phyloP scores from a whole-genome alignment of 345 rosid genomes.

The Theobroma cacao region DNA sequence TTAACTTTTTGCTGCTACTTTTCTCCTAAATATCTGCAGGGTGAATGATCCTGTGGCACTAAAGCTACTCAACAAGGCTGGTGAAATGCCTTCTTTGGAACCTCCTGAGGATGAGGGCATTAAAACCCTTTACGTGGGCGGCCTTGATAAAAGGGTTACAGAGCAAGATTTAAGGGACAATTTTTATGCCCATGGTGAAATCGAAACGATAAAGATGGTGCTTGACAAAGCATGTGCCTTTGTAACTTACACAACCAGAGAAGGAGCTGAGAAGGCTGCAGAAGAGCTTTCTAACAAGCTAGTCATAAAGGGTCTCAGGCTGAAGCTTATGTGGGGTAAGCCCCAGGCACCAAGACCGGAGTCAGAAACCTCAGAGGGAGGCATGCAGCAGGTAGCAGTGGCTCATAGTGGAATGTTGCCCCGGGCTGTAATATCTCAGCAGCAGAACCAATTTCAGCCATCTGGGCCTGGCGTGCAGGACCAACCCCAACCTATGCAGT shows the following conservation, averaged over 20 bases:
- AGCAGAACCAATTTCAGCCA: conserved; percentile 57
- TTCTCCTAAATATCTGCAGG: conserved; percentile 35
- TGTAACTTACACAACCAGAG: conserved; percentile 90
- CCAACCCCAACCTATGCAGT: conserved; percentile 64
- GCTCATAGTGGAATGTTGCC: conserved; percentile 85
- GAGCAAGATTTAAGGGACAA: conserved; percentile 92
- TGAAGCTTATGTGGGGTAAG: conserved; percentile 95
- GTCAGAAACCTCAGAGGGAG: conserved; percentile 59
- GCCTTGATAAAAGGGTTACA: conserved; percentile 74
- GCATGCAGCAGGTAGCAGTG: conserved; percentile 62
- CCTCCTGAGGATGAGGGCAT: conserved; percentile 91
- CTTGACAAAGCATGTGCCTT: conserved; percentile 90
- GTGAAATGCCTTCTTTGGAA: conserved; percentile 93
- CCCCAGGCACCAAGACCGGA: conserved; percentile 87
- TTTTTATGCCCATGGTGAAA: conserved; percentile 89
- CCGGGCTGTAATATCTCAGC: conserved; percentile 83
- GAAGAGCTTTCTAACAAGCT: conserved; percentile 86
- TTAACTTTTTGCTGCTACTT: neutral
- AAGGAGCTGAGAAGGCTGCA: conserved; percentile 97
- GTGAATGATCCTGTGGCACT: conserved; percentile 93
- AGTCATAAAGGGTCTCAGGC: conserved; percentile 81
- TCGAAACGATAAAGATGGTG: conserved; percentile 81
- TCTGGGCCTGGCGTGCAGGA: conserved; percentile 37
- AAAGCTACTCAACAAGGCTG: conserved; percentile 91
- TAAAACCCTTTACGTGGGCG: conserved; percentile 86